phyloP scores from a whole-genome alignment of 495 filamentous ascomycete genomes.

The Aspergillus ostianus region DNA sequence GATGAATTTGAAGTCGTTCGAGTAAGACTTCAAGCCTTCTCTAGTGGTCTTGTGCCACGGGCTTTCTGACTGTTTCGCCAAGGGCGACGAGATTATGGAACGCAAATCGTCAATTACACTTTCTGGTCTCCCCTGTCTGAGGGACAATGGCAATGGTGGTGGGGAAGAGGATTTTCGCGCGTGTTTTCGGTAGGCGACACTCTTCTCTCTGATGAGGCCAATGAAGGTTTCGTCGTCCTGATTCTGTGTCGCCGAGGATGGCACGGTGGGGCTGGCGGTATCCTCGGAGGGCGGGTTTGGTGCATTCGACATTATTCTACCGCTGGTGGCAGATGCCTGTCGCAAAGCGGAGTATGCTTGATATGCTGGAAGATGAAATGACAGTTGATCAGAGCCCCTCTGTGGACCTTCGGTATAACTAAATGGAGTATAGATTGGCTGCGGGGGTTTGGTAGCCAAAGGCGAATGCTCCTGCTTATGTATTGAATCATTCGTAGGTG shows the following conservation, averaged over 20 bases:
- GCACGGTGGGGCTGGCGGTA: slow-evolving; percentile 17
- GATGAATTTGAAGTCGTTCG: slow-evolving; percentile 53
- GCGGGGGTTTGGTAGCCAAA: slow-evolving; percentile 39
- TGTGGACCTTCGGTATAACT: slow-evolving; percentile 49
- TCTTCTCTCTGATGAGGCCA: slow-evolving; percentile 47
- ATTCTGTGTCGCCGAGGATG: slow-evolving; percentile 18
- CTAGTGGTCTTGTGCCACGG: slow-evolving; percentile 35
- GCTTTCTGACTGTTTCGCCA: slow-evolving; percentile 36
- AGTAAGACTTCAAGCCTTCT: slow-evolving; percentile 31
- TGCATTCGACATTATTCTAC: slow-evolving; percentile 42
- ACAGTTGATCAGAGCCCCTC: slow-evolving; percentile 42
- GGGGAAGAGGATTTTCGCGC: slow-evolving; percentile 23
- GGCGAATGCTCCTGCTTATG: slow-evolving; percentile 30
- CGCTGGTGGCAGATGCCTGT: slow-evolving; percentile 42
- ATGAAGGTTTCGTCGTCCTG: slow-evolving; percentile 45
- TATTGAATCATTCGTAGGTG: slow-evolving; percentile 20
- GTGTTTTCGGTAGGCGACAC: slow-evolving; percentile 34
- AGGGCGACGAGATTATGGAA: slow-evolving; percentile 33
- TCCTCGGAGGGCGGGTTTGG: slow-evolving; percentile 18
- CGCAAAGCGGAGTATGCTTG: slow-evolving; percentile 47
- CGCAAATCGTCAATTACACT: slow-evolving; percentile 35
- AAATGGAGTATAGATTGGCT: slow-evolving; percentile 47
- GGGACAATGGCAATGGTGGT: slow-evolving; percentile 31
- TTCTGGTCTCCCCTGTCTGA: slow-evolving; percentile 25
- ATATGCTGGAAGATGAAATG: slow-evolving; percentile 41